These are phyloP conservation scores for Ceratobasidium sp. DNA, from an alignment of 1,284 basidiomycete species.

Conservation along the genomic window DNA sequence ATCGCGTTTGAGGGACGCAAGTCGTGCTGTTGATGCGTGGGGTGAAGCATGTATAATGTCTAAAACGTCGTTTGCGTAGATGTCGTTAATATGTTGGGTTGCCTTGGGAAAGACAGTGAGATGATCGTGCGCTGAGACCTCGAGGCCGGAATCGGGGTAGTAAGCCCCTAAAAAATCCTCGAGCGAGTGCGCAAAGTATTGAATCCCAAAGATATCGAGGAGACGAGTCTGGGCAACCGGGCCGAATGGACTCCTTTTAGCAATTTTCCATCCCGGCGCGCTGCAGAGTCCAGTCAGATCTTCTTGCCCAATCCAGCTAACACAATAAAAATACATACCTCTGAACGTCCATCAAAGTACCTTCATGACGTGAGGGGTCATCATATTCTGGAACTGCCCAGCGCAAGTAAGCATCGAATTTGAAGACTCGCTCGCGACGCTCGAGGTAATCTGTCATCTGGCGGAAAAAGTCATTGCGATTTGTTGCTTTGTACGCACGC, in stretches of 20 bases:
- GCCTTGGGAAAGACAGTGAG: not conserved
- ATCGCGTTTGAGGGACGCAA: not conserved
- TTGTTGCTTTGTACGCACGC: slow-evolving; percentile 40
- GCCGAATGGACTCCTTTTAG: not conserved
- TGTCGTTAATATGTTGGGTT: not conserved
- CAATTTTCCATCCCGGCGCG: not conserved
- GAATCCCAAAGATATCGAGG: not conserved
- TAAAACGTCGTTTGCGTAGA: not conserved
- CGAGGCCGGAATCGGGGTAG: not conserved
- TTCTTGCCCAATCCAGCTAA: too few species aligned
- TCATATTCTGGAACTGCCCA: not conserved
- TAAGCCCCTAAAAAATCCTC: not conserved
- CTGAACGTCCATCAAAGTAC: too few species aligned
- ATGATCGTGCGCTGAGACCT: not conserved
- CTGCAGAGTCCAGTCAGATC: not conserved
- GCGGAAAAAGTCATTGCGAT: slow-evolving; percentile 5
- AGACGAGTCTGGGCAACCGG: not conserved
- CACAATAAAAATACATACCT: too few species aligned
- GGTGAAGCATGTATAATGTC: not conserved
- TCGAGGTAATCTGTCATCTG: slow-evolving; percentile 40
- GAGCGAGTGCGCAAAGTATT: not conserved
- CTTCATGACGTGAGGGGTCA: too few species aligned
- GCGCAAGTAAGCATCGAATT: not conserved
- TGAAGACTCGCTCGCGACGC: slow-evolving; percentile 6
- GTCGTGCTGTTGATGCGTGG: not conserved